phyloP scores from a whole-genome alignment of 495 filamentous ascomycete species.

The Penicillium antarcticum region DNA sequence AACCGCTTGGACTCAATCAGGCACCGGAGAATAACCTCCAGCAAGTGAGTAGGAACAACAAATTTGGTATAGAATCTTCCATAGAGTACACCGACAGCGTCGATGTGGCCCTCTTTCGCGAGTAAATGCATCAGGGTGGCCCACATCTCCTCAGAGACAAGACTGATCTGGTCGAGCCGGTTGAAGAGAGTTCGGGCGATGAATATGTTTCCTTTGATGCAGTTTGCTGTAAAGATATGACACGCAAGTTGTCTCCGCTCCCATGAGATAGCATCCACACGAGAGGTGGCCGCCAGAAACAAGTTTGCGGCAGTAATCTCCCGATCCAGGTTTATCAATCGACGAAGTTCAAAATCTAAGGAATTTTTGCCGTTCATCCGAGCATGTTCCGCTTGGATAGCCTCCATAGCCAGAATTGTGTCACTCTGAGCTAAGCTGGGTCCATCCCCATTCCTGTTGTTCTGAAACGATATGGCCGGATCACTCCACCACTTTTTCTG shows the following conservation, averaged over 20 bases:
- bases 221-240: constrained; percentile 35
- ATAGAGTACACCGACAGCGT: constrained; percentile 36
- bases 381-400: constrained; percentile 5
- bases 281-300: constrained; percentile 20
- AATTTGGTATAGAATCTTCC: constrained; percentile 28
- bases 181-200: constrained; percentile 38
- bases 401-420: constrained; percentile 12
- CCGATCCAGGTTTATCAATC: constrained; percentile 15
- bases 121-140: constrained; percentile 36
- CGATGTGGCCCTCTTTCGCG: constrained; percentile 38
- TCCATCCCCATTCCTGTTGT: background rate
- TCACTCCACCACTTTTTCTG: background rate
- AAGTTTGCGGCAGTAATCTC: constrained; percentile 41
- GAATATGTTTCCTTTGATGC: constrained; percentile 37
- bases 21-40: constrained; percentile 40
- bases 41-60: constrained; percentile 24
- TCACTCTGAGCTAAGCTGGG: constrained; percentile 1
- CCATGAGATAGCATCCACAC: constrained; percentile 16
- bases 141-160: constrained; percentile 36
- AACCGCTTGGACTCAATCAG: constrained; percentile 41
- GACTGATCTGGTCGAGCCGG: constrained; percentile 33
- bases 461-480: background rate
- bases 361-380: constrained; percentile 1
- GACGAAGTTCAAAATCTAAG: constrained; percentile 11
- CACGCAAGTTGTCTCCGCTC: constrained; percentile 30